Evolutionary conservation across 306 rosid species (phyloP).

Genomic region (Neltuma alba): DNA sequence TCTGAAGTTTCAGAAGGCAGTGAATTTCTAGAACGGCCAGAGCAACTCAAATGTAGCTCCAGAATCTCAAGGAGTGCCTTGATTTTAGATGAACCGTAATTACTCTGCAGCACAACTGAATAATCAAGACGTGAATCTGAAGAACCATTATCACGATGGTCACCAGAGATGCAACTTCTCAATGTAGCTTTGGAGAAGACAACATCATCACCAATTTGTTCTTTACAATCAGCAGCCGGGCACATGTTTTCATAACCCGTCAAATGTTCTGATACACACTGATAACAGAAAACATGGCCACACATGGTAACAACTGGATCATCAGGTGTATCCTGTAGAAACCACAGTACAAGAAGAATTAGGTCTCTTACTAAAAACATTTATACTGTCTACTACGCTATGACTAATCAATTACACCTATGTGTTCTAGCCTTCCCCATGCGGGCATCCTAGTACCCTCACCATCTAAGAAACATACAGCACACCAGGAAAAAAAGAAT

Average conservation of each 20-base stretch:
- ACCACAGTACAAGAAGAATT: conserved; percentile 35
- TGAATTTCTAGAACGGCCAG: conserved; percentile 46
- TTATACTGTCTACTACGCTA: conserved; percentile 8
- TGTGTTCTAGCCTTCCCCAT: no score
- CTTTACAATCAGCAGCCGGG: conserved; percentile 78
- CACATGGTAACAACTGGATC: conserved; percentile 88
- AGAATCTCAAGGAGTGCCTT: conserved; percentile 84
- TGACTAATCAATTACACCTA: background rate
- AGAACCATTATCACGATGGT: conserved; percentile 51
- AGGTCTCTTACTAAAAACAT: conserved; percentile 17
- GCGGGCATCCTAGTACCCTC: no score
- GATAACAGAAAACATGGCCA: conserved; percentile 94
- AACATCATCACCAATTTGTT: conserved; percentile 63
- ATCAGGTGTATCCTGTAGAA: conserved; percentile 90
- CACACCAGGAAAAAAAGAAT: no score
- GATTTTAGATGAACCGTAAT: conserved; percentile 85
- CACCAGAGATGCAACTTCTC: conserved; percentile 71
- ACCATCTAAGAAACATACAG: no score
- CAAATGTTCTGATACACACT: conserved; percentile 84
- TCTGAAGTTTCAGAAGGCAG: conserved; percentile 34
- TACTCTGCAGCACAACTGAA: conserved; percentile 61
- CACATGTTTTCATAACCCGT: conserved; percentile 82
- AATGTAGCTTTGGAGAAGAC: conserved; percentile 82
- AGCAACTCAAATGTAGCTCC: conserved; percentile 47
- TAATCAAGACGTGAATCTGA: conserved; percentile 50